phyloP scores from a whole-genome alignment of 2,329 filamentous ascomycete species.

The Rhynchosporium secalis region DNA sequence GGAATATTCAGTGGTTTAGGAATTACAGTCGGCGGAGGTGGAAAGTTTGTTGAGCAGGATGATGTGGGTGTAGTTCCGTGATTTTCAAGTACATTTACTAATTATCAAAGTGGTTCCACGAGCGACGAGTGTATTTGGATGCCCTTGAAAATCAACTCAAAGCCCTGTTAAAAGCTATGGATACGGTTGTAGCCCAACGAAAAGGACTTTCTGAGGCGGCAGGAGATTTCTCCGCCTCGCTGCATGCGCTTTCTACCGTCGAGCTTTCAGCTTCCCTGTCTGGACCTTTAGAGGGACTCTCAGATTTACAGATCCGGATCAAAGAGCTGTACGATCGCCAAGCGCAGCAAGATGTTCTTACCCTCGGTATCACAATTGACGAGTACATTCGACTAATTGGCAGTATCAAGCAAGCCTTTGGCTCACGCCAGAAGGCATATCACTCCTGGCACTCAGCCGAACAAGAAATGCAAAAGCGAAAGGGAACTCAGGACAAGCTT shows the following conservation, averaged over 20 bases:
- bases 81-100: slow-evolving; percentile 24
- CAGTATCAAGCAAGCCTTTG: slow-evolving; percentile 90
- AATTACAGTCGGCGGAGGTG: slow-evolving; percentile 71
- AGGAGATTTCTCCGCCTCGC: slow-evolving; percentile 86
- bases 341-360: slow-evolving; percentile 94
- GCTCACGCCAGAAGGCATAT: slow-evolving; percentile 91
- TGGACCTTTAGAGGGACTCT: slow-evolving; percentile 84
- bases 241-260: slow-evolving; percentile 90
- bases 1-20: slow-evolving; percentile 87
- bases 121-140: slow-evolving; percentile 91
- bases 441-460: slow-evolving; percentile 93
- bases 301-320: slow-evolving; percentile 90
- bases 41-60: slow-evolving; percentile 96
- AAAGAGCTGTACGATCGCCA: slow-evolving; percentile 94
- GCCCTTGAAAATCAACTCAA: slow-evolving; percentile 90
- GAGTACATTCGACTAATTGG: slow-evolving; percentile 97
- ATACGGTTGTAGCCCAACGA: slow-evolving; percentile 86
- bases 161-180: slow-evolving; percentile 87
- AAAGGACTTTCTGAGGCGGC: slow-evolving; percentile 93
- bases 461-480: slow-evolving; percentile 86
- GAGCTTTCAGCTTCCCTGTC: slow-evolving; percentile 89
- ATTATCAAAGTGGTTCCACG: slow-evolving; percentile 82
- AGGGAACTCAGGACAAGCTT: slow-evolving; percentile 88
- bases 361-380: slow-evolving; percentile 94
- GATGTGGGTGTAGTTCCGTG: slow-evolving; percentile 62